Evolutionary conservation across 2,329 filamentous ascomycete species (phyloP), one percentile per base, ranked within the genome.

Genomic region (Ophiognomonia clavigignenti-juglandacearum): DNA sequence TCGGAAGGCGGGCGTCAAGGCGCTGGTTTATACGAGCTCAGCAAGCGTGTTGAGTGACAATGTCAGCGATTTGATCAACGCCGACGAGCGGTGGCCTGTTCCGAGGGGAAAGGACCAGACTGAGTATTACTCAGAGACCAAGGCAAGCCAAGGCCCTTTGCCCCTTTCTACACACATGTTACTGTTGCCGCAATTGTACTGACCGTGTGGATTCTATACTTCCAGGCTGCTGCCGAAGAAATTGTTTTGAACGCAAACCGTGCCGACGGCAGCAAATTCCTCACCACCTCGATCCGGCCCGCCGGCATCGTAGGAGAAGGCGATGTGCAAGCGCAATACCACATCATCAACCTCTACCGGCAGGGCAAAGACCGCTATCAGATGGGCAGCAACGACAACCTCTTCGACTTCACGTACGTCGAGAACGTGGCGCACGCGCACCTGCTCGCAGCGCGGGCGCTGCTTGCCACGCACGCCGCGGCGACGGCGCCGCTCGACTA

Each of bases 301-400:
- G 86, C 89, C 11, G 88, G 88, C 55, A 95, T 97, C 64, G 88
- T 96, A 61, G 92, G 92, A 59, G 88, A 93, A 61, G 88, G 88
- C 58, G 93, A 98, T 69, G 80, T 81, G 44, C 85, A 90, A 61
- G 68, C 84, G 13, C 80, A 92, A 27, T 80, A 83, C 53, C 81
- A 85, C 56, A 78, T 96, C 53, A 73, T 95, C 59, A 78, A 82
- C 53, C 81, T 87, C 57, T 86, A 85, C 62, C 73, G 75, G 50
- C 75, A 80, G 52, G 74, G 79, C 58, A 83, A 87, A 54, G 85
- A 88, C 31, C 79, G 78, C 53, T 81, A 93, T 63, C 87, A 96
- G 65, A 77, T 97, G 19, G 93, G 93, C 56, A 68, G 80, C 56
- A 80, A 80, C 66, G 66, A 71, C 57, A 82, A 82, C 70, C 63